Evolutionary conservation across 768 basidiomycete genomes (phyloP).

Genomic region (Leccinellum luteum): DNA sequence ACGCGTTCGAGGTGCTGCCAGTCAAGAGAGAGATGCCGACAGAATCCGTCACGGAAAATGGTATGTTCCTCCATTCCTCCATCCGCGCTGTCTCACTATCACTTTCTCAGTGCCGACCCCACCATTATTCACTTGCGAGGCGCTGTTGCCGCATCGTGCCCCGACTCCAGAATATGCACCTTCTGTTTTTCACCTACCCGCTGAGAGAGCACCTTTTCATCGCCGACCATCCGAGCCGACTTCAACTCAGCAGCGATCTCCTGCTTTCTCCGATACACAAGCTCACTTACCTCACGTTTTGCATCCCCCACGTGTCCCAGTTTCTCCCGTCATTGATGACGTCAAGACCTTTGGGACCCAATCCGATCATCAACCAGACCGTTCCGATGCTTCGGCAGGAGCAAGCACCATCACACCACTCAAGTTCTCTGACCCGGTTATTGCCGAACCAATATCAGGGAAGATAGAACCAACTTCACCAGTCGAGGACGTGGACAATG

Average conservation of each 20-base stretch:
- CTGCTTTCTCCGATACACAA: constrained; percentile 1
- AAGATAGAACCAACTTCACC: not conserved
- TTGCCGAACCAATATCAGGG: not conserved
- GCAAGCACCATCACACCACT: not conserved
- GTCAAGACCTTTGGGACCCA: constrained; percentile 1
- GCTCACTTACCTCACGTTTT: not conserved
- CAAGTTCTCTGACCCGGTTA: not conserved
- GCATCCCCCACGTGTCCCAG: not conserved
- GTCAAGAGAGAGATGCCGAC: not conserved
- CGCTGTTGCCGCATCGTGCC: not conserved
- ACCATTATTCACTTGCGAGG: not conserved
- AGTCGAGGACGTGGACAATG: not conserved
- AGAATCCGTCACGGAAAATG: not conserved
- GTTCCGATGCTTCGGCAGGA: not conserved
- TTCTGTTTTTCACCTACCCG: not conserved
- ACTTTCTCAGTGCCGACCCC: constrained; percentile 2
- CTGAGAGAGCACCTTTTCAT: not conserved
- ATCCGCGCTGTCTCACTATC: constrained; percentile 6
- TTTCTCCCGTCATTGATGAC: constrained; percentile 10
- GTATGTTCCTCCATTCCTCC: constrained; percentile 5
- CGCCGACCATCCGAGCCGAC: not conserved
- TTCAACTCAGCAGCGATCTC: not conserved
- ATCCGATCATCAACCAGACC: not conserved
- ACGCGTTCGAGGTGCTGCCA: not conserved
- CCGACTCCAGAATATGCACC: not conserved